Conservation (phyloP, 805 yeast genomes). For the Myxozyma monticola region DNA sequence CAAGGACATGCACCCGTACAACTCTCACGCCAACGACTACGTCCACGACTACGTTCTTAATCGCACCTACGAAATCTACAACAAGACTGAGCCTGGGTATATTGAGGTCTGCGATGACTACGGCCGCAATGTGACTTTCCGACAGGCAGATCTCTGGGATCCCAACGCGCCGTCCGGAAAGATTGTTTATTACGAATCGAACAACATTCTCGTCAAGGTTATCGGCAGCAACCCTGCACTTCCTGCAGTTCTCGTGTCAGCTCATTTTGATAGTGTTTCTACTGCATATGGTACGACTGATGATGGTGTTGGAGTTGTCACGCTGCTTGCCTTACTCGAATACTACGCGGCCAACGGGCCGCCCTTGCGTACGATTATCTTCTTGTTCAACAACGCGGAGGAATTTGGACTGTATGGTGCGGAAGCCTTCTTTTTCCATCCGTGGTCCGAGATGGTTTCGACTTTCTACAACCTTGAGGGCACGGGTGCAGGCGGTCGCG, state of each 20-base stretch:
- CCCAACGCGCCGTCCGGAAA: slow-evolving; percentile 44
- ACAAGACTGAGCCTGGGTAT: slow-evolving; percentile 34
- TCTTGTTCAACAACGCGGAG: slow-evolving; percentile 87
- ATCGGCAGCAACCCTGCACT: slow-evolving; percentile 59
- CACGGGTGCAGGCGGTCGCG: slow-evolving; percentile 88
- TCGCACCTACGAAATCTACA: slow-evolving; percentile 45
- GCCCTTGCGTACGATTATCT: slow-evolving; percentile 71
- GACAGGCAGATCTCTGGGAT: slow-evolving; percentile 47
- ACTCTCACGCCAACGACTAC: slow-evolving; percentile 70
- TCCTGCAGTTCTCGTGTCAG: slow-evolving; percentile 72
- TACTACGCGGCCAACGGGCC: slow-evolving; percentile 41
- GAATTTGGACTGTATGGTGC: slow-evolving; percentile 91
- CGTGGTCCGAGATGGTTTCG: slow-evolving; percentile 62
- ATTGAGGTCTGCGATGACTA: slow-evolving; percentile 45
- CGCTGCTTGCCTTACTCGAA: slow-evolving; percentile 69
- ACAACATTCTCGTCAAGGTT: slow-evolving; percentile 74
- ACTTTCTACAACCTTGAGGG: slow-evolving; percentile 86
- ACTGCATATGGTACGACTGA: slow-evolving; percentile 84
- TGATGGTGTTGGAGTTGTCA: slow-evolving; percentile 86
- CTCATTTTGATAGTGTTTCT: slow-evolving; percentile 81
- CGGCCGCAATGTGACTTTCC: slow-evolving; percentile 48
- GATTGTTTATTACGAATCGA: slow-evolving; percentile 75
- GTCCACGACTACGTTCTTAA: slow-evolving; percentile 66
- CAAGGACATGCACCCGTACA: slow-evolving; percentile 69
- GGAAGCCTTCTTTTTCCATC: slow-evolving; percentile 66